Evolutionary conservation across 306 rosid species (phyloP), one percentile per base, ranked within the genome.

Genomic region (Prunus fruticosa): DNA sequence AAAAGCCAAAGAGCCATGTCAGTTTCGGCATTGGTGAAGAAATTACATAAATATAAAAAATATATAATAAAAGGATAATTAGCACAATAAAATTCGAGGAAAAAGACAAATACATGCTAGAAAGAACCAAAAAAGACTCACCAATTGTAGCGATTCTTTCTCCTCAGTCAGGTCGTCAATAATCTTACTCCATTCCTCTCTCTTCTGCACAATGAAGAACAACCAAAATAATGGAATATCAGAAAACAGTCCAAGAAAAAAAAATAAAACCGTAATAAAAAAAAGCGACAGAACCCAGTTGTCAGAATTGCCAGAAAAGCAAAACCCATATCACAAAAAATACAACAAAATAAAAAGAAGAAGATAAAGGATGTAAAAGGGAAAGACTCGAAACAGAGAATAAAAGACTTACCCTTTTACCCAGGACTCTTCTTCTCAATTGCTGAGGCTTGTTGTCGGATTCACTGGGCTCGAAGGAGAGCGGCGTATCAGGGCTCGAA

Each of bases 401-500:
- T 12, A 23, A 53, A 47, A 58, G 50, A 2, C 63, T 15, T 79
- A 91, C 97, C 90, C 82, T 88, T 74, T 86, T 79, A 64, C 71
- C 68, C 16, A 70, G 30, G 28, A 41, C 9, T 67, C 77, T 87
- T 57, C 67, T 78, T 32, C 38, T 82, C 56, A 25, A 11, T 47
- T 34, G 62, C 22, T 79, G 58, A 20, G 72, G 77, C 65, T 76
- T 87, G 20, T 88, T 86, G 14, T 90, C 93, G 19, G 92, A 86
- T 71, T 88, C 93, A 58, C 88, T 73, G 1, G 84, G 88, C 13
- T 82, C 76, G 76, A 82, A 87, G 2, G 84, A 80, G 38, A 86
- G 81, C 71, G 93, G 93, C 20, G 96, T 90, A 0, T 80, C 84
- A 5, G 89, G 91, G 52, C 84, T 85, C 1, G 81, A 34, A 79